These are phyloP conservation scores for Phytopythium oedochilum DNA, from an alignment of 352 stramenopile genomes.

Conservation along the genomic window DNA sequence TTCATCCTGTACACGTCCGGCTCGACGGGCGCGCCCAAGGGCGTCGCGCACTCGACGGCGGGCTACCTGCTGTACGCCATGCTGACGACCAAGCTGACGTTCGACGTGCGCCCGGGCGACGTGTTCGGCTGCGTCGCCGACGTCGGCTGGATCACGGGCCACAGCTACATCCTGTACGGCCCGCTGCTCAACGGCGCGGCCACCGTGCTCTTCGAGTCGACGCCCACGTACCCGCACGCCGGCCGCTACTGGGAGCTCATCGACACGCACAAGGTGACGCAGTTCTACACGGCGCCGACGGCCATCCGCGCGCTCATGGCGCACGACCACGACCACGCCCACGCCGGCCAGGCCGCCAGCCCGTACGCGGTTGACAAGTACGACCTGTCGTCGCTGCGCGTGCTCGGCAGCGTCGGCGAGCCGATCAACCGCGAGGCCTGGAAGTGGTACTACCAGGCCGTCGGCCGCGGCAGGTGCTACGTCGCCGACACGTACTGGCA, in stretches of 20 bases:
- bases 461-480: slow-evolving; percentile 87
- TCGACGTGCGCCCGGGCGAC: slow-evolving; percentile 85
- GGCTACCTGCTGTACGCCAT: slow-evolving; percentile 95
- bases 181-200: slow-evolving; percentile 95
- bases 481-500: slow-evolving; percentile 98
- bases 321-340: slow-evolving; percentile 90
- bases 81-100: slow-evolving; percentile 92
- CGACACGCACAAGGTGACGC: slow-evolving; percentile 95
- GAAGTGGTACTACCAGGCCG: slow-evolving; percentile 96
- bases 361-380: slow-evolving; percentile 36
- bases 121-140: slow-evolving; percentile 95
- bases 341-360: slow-evolving; percentile 71
- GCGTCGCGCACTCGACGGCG: slow-evolving; percentile 93
- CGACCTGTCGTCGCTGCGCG: slow-evolving; percentile 90
- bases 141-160: slow-evolving; percentile 96
- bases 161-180: slow-evolving; percentile 97
- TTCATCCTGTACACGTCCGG: slow-evolving; percentile 99
- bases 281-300: slow-evolving; percentile 94
- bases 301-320: slow-evolving; percentile 98
- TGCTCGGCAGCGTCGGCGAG: slow-evolving; percentile 97
- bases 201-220: slow-evolving; percentile 98
- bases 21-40: slow-evolving; percentile 95
- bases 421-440: slow-evolving; percentile 98
- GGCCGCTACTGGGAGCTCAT: slow-evolving; percentile 97
- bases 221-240: slow-evolving; percentile 94